These are phyloP conservation scores for Marchantia polymorpha DNA, from an alignment of 225 moss, liverwort and hornwort species.

Conservation along the genomic window DNA sequence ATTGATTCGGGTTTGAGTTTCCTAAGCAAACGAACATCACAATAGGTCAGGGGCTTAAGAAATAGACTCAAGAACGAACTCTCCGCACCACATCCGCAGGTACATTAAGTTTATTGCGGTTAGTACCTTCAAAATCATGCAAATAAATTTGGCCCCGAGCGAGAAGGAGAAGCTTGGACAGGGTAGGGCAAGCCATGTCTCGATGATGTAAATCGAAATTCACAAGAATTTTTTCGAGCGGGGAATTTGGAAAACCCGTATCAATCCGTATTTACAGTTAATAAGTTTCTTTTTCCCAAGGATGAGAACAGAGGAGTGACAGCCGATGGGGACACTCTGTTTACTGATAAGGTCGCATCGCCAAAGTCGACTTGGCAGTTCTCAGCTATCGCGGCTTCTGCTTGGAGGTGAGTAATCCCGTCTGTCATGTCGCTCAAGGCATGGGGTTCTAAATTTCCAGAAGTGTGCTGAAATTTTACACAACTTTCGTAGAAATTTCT, in stretches of 20 bases:
- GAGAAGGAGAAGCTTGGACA: neutral
- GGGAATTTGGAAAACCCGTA: neutral
- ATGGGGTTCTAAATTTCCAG: neutral
- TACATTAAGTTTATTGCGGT: no score
- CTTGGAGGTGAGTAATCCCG: slow-evolving; percentile 28
- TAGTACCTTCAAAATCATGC: no score
- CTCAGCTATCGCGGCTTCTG: slow-evolving; percentile 18
- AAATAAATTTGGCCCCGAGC: neutral
- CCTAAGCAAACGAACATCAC: no score
- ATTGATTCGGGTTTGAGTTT: no score
- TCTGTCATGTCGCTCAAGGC: neutral
- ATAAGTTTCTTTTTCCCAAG: neutral
- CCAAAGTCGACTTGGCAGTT: slow-evolving; percentile 23
- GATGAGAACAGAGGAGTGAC: slow-evolving; percentile 21
- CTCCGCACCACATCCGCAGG: no score
- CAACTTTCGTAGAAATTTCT: no score
- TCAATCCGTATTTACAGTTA: neutral
- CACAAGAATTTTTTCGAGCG: neutral
- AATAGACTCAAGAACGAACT: no score
- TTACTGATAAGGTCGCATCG: slow-evolving; percentile 41
- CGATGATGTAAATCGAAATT: neutral
- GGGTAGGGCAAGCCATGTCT: neutral
- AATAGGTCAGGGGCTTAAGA: no score
- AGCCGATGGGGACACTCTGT: slow-evolving; percentile 60
- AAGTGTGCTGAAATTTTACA: no score